Percentiles rank a stretch among this genome's conserved stretches.
Evolutionary conservation across 768 basidiomycete species (phyloP).

Genomic region (Trametes villosa): DNA sequence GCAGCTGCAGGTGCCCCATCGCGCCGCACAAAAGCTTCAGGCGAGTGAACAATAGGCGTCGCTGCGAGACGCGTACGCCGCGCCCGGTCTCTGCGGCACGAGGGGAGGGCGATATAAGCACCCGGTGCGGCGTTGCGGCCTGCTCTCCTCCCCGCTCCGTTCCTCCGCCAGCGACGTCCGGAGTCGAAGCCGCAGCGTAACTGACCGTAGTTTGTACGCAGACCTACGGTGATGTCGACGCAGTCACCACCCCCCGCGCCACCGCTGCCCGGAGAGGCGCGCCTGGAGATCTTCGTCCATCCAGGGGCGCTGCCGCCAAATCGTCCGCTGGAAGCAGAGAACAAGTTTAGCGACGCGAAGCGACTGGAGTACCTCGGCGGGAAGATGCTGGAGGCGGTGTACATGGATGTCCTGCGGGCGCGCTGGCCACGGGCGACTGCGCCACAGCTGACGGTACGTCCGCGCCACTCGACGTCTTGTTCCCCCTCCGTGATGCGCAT

Average conservation of each 20-base stretch:
- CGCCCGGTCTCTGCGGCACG: neutral
- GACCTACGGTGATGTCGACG: neutral
- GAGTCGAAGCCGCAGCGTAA: neutral
- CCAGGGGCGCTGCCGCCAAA: neutral
- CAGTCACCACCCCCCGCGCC: slow-evolving; percentile 1
- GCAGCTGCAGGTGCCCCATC: neutral
- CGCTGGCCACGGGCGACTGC: slow-evolving; percentile 4
- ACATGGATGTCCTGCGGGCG: neutral
- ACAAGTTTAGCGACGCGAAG: slow-evolving; percentile 8
- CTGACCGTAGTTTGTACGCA: neutral
- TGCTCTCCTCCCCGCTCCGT: neutral
- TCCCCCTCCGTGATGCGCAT: neutral
- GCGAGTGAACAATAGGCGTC: neutral
- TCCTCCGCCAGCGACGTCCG: neutral
- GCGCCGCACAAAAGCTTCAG: neutral
- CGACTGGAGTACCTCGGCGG: slow-evolving; percentile 6
- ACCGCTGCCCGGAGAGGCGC: slow-evolving; percentile 4
- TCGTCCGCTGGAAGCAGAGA: slow-evolving; percentile 5
- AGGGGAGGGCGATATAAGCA: neutral
- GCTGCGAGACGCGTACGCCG: neutral
- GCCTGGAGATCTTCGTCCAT: slow-evolving; percentile 8
- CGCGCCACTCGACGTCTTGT: neutral
- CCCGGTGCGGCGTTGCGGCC: neutral
- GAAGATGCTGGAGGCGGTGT: neutral
- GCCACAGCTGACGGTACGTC: slow-evolving; percentile 4